Conservation (phyloP, 352 stramenopile species). For the Pythium pectinolyticum region DNA sequence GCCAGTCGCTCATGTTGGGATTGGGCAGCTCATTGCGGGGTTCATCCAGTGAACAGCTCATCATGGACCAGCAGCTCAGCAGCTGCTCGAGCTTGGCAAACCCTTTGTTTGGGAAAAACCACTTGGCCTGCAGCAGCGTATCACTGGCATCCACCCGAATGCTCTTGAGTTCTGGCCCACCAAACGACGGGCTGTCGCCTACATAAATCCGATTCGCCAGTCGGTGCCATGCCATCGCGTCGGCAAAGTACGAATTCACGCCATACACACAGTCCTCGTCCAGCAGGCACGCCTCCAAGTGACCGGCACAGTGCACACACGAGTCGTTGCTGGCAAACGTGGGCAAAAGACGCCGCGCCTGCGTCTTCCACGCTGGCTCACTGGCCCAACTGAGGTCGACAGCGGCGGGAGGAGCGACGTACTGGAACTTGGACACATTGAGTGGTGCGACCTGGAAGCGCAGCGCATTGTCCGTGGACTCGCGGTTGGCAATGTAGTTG, state of each 20-base stretch:
- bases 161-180: background rate
- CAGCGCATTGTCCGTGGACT: slow-evolving; percentile 3
- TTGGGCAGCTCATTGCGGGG: background rate
- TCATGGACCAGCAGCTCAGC: slow-evolving; percentile 28
- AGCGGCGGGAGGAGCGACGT: slow-evolving; percentile 34
- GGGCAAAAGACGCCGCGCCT: background rate
- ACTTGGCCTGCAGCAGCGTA: slow-evolving; percentile 20
- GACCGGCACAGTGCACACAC: slow-evolving; percentile 24
- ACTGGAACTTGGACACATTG: slow-evolving; percentile 40
- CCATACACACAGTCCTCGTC: slow-evolving; percentile 42
- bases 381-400: slow-evolving; percentile 40
- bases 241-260: slow-evolving; percentile 33
- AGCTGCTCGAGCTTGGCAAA: slow-evolving; percentile 34
- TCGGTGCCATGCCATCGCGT: slow-evolving; percentile 13
- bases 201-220: background rate
- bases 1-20: background rate
- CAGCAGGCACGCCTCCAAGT: slow-evolving; percentile 27
- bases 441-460: slow-evolving; percentile 28
- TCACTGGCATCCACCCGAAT: slow-evolving; percentile 12
- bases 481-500: background rate
- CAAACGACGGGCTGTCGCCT: background rate
- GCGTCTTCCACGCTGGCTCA: slow-evolving; percentile 12
- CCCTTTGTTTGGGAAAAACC: slow-evolving; percentile 34
- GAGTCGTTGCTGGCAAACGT: slow-evolving; percentile 17
- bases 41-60: slow-evolving; percentile 26